Percentiles rank a stretch among this genome's conserved stretches.
Conservation (phyloP, 495 filamentous ascomycete genomes). For the Halenospora varia region DNA sequence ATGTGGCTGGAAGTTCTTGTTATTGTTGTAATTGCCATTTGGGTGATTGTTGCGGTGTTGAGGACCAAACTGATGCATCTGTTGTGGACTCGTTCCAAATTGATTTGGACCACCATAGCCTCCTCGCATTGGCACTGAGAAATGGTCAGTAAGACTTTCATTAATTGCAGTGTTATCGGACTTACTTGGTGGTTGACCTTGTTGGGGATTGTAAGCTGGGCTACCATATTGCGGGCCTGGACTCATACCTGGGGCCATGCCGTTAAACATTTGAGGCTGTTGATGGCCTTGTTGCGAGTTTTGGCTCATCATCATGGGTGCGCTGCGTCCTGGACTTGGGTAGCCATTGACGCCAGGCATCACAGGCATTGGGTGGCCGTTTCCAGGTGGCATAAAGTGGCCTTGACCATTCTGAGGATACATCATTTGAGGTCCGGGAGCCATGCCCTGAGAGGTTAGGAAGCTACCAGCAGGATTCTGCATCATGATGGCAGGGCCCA, state of each 20-base stretch:
- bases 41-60: conserved; percentile 47
- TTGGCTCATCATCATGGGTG: conserved; percentile 77
- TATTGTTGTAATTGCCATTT: conserved; percentile 40
- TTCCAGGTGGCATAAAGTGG: conserved; percentile 59
- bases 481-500: conserved; percentile 75
- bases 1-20: conserved; percentile 41
- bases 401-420: conserved; percentile 65
- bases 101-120: conserved; percentile 60
- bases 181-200: conserved; percentile 64
- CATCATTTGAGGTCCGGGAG: conserved; percentile 63
- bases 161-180: conserved; percentile 24
- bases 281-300: conserved; percentile 76
- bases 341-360: conserved; percentile 65
- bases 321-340: conserved; percentile 73
- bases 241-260: conserved; percentile 61
- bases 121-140: conserved; percentile 53
- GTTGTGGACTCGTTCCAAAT: conserved; percentile 58
- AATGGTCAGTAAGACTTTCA: conserved; percentile 21
- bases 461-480: conserved; percentile 56
- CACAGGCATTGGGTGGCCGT: conserved; percentile 50
- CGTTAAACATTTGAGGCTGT: conserved; percentile 57
- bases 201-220: conserved; percentile 61
- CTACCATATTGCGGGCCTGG: conserved; percentile 61
- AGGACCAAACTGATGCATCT: conserved; percentile 57
- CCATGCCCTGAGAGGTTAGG: conserved; percentile 46